Evolutionary conservation across 495 filamentous ascomycete species (phyloP).

Genomic region (Talaromyces adpressus): DNA sequence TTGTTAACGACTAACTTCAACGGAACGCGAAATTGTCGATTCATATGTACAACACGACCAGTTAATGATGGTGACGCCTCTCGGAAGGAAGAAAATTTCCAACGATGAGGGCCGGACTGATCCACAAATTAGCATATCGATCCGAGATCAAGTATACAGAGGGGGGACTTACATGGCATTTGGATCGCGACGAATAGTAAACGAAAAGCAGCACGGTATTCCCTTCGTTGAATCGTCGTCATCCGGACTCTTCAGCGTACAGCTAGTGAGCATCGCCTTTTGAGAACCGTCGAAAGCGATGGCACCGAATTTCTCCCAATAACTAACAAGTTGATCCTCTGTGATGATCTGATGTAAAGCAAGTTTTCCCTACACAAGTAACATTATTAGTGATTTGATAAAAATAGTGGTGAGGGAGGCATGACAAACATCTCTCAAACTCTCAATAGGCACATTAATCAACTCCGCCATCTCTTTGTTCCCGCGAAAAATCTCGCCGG

Average conservation of each 20-base stretch:
- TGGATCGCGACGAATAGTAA: constrained; percentile 87
- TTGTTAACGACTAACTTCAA: background rate
- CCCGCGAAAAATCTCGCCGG: constrained; percentile 93
- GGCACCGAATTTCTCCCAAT: constrained; percentile 99
- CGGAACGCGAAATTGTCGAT: background rate
- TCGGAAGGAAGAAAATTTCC: constrained; percentile 83
- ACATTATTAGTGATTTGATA: background rate
- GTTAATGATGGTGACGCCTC: constrained; percentile 8
- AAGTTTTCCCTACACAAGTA: constrained; percentile 69
- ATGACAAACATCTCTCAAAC: constrained; percentile 74
- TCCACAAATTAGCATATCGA: constrained; percentile 1
- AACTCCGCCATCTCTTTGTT: constrained; percentile 99
- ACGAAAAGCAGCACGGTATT: constrained; percentile 94
- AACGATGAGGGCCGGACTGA: constrained; percentile 85
- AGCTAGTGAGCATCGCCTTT: constrained; percentile 94
- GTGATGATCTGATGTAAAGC: constrained; percentile 93
- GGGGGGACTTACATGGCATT: constrained; percentile 80
- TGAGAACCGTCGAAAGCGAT: constrained; percentile 96
- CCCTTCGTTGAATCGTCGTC: constrained; percentile 61
- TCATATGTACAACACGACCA: constrained; percentile 3
- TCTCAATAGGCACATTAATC: constrained; percentile 87
- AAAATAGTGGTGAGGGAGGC: background rate
- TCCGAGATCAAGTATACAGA: constrained; percentile 9
- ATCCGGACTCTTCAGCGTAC: constrained; percentile 80
- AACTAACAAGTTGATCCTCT: constrained; percentile 88